Evolutionary conservation across 2,329 filamentous ascomycete genomes (phyloP).

Genomic region (Fusarium aywerte): DNA sequence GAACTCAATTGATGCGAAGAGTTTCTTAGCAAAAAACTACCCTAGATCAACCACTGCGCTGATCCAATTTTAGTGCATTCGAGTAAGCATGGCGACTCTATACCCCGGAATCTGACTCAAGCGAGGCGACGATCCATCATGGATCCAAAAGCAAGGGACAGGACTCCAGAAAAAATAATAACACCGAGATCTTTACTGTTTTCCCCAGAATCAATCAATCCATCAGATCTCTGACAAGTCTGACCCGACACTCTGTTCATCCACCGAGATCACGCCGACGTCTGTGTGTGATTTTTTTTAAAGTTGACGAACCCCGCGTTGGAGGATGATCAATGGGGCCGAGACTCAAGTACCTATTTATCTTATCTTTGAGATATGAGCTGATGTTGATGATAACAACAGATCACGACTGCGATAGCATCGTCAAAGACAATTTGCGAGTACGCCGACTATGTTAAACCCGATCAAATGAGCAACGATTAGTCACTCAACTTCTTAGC

Average conservation of each 20-base stretch:
- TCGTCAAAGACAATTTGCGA: neutral
- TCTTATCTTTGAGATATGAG: neutral
- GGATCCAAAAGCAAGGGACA: neutral
- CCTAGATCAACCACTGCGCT: slow-evolving; percentile 5
- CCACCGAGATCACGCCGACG: slow-evolving; percentile 1
- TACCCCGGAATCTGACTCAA: neutral
- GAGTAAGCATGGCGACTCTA: neutral
- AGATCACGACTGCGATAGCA: neutral
- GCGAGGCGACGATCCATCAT: neutral
- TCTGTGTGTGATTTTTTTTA: slow-evolving; percentile 10
- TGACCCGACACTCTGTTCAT: neutral
- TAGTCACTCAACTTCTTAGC: no score
- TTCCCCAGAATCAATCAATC: slow-evolving; percentile 1
- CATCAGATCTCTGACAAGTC: neutral
- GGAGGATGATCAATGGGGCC: neutral
- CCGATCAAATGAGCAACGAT: neutral
- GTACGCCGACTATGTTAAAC: neutral
- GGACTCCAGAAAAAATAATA: slow-evolving; percentile 3
- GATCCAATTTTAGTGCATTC: neutral
- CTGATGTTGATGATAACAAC: neutral
- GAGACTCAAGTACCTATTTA: neutral
- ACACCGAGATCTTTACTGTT: neutral
- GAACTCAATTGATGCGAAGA: neutral
- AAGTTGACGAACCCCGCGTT: slow-evolving; percentile 2
- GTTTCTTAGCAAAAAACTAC: neutral